Evolutionary conservation across 2,329 filamentous ascomycete species (phyloP).

Genomic region (Purpureocillium lavendulum): DNA sequence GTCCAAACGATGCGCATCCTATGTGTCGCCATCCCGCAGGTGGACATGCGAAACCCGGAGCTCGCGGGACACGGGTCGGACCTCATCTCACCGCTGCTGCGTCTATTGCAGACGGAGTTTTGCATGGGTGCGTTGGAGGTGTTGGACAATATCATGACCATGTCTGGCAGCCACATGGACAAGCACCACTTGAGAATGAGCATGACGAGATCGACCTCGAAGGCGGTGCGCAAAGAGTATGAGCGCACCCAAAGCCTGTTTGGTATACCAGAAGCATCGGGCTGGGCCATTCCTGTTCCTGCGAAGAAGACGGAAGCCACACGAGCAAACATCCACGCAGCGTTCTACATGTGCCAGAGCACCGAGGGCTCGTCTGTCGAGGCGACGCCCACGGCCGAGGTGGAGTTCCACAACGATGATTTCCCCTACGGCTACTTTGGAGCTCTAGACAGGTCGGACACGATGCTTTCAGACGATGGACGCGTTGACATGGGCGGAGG

Average conservation of each 20-base stretch:
- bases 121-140: conserved; percentile 89
- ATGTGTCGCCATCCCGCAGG: conserved; percentile 73
- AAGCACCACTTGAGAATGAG: conserved; percentile 95
- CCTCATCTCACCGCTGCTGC: conserved; percentile 83
- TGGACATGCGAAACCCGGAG: conserved; percentile 88
- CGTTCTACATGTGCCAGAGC: conserved; percentile 87
- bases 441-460: conserved; percentile 65
- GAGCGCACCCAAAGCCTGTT: conserved; percentile 91
- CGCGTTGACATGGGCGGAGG: conserved; percentile 60
- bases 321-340: conserved; percentile 85
- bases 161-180: conserved; percentile 87
- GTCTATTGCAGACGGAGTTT: conserved; percentile 84
- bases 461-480: conserved; percentile 84
- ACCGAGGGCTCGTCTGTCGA: conserved; percentile 50
- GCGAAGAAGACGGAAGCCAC: conserved; percentile 83
- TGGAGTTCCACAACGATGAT: conserved; percentile 90
- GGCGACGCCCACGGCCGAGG: conserved; percentile 66
- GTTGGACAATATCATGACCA: conserved; percentile 89
- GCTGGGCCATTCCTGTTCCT: conserved; percentile 92
- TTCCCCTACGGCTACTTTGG: conserved; percentile 76
- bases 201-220: conserved; percentile 84
- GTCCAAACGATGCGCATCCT: conserved; percentile 88
- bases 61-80: conserved; percentile 89
- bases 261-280: conserved; percentile 89
- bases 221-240: conserved; percentile 84